phyloP scores from a whole-genome alignment of 768 basidiomycete species.

The Mrakia gelida region DNA sequence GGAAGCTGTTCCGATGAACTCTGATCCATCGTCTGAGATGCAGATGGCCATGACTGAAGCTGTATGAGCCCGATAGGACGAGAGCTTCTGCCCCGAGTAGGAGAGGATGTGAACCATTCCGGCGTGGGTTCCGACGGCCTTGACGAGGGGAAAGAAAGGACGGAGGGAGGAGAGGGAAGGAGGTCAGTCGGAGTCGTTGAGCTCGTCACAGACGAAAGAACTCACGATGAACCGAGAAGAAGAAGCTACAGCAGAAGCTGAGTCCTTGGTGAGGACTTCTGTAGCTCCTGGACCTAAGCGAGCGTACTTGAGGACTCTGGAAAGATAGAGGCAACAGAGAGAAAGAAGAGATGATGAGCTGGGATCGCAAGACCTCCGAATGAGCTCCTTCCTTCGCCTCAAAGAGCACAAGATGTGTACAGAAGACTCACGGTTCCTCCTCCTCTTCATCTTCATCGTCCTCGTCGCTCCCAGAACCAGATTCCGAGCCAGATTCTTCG shows the following conservation, averaged over 20 bases:
- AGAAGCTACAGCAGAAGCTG: slow-evolving; percentile 74
- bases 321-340: background rate
- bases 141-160: background rate
- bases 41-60: slow-evolving; percentile 81
- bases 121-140: slow-evolving; percentile 89
- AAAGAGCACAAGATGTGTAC: background rate
- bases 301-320: slow-evolving; percentile 75
- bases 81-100: slow-evolving; percentile 71
- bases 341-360: background rate
- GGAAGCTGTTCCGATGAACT: slow-evolving; percentile 87
- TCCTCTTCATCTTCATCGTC: slow-evolving; percentile 70
- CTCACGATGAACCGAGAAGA: slow-evolving; percentile 68
- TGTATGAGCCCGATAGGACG: slow-evolving; percentile 82
- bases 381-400: background rate
- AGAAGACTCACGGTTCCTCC: slow-evolving; percentile 62
- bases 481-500: slow-evolving; percentile 34
- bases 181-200: background rate
- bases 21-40: slow-evolving; percentile 68
- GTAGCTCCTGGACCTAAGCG: slow-evolving; percentile 66
- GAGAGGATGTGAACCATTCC: slow-evolving; percentile 87
- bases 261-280: slow-evolving; percentile 80
- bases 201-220: slow-evolving; percentile 17
- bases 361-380: background rate
- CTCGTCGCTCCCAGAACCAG: slow-evolving; percentile 43
- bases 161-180: background rate